Conservation (phyloP, 768 basidiomycete species). For the Termitomyces sp. region DNA sequence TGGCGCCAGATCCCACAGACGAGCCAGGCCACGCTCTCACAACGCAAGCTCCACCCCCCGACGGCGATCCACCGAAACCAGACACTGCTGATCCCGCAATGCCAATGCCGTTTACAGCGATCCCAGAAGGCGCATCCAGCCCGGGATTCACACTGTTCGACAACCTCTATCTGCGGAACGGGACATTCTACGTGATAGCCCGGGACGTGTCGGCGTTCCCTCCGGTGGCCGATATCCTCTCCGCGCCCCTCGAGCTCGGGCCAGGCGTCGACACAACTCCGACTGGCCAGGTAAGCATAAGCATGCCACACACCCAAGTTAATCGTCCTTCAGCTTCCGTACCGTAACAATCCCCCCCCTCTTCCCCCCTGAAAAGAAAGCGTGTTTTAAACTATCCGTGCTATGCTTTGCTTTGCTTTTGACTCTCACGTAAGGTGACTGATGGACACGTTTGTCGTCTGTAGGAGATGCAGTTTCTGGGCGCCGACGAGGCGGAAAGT, state of each 20-base stretch:
- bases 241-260: slow-evolving; percentile 17
- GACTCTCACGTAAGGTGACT: not conserved
- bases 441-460: not conserved
- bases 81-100: not conserved
- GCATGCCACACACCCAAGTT: no score
- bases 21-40: not conserved
- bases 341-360: no score
- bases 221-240: slow-evolving; percentile 34
- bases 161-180: slow-evolving; percentile 67
- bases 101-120: slow-evolving; percentile 16
- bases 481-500: slow-evolving; percentile 12
- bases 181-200: slow-evolving; percentile 65
- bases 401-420: not conserved
- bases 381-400: slow-evolving; percentile 2
- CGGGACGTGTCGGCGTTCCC: slow-evolving; percentile 33
- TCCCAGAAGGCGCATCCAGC: slow-evolving; percentile 33
- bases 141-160: slow-evolving; percentile 76
- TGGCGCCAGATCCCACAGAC: no score
- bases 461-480: slow-evolving; percentile 24
- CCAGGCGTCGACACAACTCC: slow-evolving; percentile 20
- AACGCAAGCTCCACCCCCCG: not conserved
- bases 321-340: no score
- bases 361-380: no score
- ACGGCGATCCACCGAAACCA: not conserved
- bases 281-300: slow-evolving; percentile 24